phyloP scores from a whole-genome alignment of 139 green algal species.

The Chlorella sp. region DNA sequence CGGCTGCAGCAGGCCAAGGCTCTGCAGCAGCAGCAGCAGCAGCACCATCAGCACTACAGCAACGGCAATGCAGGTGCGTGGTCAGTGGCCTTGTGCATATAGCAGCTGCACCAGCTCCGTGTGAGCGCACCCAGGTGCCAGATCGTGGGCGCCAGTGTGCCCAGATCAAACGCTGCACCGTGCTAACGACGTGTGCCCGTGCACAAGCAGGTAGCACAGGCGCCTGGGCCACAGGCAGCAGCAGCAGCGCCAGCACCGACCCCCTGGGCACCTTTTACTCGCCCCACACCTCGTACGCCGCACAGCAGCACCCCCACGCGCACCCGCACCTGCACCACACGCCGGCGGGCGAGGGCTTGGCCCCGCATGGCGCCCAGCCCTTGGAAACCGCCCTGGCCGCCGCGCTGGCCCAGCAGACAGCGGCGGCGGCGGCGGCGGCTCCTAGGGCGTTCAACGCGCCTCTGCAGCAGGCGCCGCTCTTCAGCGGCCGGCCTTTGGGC shows the following conservation, averaged over 20 bases:
- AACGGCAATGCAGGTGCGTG: not conserved
- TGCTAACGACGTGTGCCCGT: too few relatives aligned
- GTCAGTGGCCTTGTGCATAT: not conserved
- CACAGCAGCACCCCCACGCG: not conserved
- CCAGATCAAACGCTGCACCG: too few relatives aligned
- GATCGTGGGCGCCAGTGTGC: too few relatives aligned
- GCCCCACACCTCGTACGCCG: not conserved
- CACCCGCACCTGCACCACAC: too few relatives aligned
- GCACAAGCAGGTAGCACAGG: too few relatives aligned
- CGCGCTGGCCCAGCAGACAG: not conserved
- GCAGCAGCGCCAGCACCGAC: too few relatives aligned
- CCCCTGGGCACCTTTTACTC: not conserved
- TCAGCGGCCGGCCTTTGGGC: not conserved
- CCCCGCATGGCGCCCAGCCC: not conserved
- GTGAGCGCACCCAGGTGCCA: not conserved
- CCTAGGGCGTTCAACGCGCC: not conserved
- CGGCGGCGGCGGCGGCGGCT: too few relatives aligned
- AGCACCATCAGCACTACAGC: not conserved
- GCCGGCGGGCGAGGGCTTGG: too few relatives aligned
- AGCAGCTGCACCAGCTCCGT: not conserved
- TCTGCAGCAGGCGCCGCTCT: not conserved
- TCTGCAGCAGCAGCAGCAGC: not conserved
- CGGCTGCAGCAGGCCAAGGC: not conserved
- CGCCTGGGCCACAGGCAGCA: too few relatives aligned
- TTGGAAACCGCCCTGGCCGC: not conserved